Base-by-base conservation (phyloP, 2,329 filamentous ascomycete genomes). In the Pyricularia grisea region DNA sequence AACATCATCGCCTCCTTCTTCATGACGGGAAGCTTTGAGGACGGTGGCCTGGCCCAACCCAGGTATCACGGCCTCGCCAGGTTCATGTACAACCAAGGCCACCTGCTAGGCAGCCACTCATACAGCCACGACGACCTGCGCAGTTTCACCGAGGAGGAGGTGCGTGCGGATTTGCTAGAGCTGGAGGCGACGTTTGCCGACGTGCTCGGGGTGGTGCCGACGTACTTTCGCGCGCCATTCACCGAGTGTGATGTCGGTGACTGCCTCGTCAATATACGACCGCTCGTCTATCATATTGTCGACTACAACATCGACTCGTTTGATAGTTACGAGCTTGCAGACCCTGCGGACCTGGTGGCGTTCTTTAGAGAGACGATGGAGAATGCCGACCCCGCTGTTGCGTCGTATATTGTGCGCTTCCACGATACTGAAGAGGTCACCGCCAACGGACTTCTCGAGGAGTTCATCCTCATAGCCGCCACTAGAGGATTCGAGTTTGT, bases 1-100 rank as follows among this genome's bases (percentile, higher is more conserved):
- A 79, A 83, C 31, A 88, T 86, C 20, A 89, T 86, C 72, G 89
- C 87, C 1, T 91, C 89, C 2, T 91, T 92, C 76, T 91, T 90
- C 76, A 81, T 90, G 71, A 86, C 83, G 11, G 85, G 85, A 7
- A 85, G 83, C 76, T 87, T 85, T 76, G 73, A 78, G 42, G 66
- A 68, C 65, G 66, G 68, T 63, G 66, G 42, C 36, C 50, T 67
- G 28, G 30, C 33, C 1, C 63, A 23, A 12, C 23, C 67, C 9
- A 7, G 33, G 31, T 61, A 67, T 31, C 68, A 66, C n/a, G 72
- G 79, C 23, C 76, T 81, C 66, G 14, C 36, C 42, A 72, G 74
- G 60, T 83, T 84, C 70, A 82, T 84, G 79, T 72, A 79, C 66
- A 72, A 72, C 3, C 77, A 78, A 30, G 81, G 82, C 23, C 83